Evolutionary conservation across 495 filamentous ascomycete genomes (phyloP).

Genomic region (Penicillium chermesinum): DNA sequence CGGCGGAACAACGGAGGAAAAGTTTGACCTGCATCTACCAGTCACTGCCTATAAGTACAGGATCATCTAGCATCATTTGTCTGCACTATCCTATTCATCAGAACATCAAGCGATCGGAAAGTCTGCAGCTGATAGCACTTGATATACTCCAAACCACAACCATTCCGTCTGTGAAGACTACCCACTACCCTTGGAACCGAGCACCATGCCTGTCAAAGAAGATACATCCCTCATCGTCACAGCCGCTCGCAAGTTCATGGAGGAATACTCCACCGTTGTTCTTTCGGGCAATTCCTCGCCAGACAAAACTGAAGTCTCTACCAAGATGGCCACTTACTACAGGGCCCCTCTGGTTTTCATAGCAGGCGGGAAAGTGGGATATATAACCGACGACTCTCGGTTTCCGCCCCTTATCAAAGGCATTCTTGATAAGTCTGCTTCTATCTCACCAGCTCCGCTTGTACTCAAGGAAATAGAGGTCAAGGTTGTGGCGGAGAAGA

Average conservation of each 20-base stretch:
- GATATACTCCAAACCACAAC: too few species aligned
- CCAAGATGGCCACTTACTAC: constrained; percentile 1
- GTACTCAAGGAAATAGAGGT: background rate
- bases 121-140: too few species aligned
- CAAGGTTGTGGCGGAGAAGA: background rate
- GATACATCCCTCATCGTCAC: background rate
- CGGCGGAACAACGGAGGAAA: too few species aligned
- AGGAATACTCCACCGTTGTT: background rate
- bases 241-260: background rate
- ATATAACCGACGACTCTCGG: background rate
- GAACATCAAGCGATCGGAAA: too few species aligned
- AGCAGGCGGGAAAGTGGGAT: background rate
- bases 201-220: background rate
- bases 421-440: background rate
- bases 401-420: background rate
- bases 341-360: background rate
- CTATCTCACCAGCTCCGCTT: background rate
- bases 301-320: background rate
- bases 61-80: too few species aligned
- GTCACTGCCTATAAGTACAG: too few species aligned
- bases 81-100: too few species aligned
- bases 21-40: too few species aligned
- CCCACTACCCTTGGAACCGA: background rate
- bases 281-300: background rate
- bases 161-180: too few species aligned